phyloP scores from a whole-genome alignment of 345 rosid species.

The Populus ilicifolia region DNA sequence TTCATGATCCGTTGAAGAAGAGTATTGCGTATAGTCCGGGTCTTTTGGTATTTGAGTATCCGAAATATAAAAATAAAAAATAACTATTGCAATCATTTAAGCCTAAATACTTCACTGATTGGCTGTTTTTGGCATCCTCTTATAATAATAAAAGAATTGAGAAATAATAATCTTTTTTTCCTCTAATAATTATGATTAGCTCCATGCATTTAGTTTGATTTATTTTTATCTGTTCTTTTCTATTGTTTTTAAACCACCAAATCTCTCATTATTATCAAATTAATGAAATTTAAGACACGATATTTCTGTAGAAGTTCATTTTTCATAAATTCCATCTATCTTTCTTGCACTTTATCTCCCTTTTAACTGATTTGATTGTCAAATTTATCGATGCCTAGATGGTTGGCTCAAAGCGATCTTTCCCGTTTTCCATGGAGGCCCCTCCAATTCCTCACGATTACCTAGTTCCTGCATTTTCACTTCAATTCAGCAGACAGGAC shows the following conservation, averaged over 20 bases:
- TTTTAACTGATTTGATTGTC: not conserved
- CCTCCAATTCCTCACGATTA: conserved; percentile 19
- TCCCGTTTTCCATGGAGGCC: conserved; percentile 32
- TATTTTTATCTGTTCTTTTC: no score
- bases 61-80: not conserved
- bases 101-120: not conserved
- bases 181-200: not conserved
- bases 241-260: not conserved
- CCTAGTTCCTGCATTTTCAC: conserved; percentile 13
- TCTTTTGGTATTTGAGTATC: not conserved
- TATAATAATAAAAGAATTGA: not conserved
- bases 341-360: not conserved
- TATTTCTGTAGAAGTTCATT: not conserved
- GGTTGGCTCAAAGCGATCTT: conserved; percentile 35
- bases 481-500: conserved; percentile 14
- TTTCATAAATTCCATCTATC: not conserved
- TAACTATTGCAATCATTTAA: not conserved
- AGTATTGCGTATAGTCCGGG: not conserved
- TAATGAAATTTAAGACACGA: not conserved
- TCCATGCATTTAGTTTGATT: no score
- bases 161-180: no score
- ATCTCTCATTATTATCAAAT: no score
- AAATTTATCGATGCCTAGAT: conserved; percentile 25
- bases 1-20: not conserved
- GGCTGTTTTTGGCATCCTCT: not conserved